Conservation (phyloP, 2,329 filamentous ascomycete species). For the Elsinoe necatrix region DNA sequence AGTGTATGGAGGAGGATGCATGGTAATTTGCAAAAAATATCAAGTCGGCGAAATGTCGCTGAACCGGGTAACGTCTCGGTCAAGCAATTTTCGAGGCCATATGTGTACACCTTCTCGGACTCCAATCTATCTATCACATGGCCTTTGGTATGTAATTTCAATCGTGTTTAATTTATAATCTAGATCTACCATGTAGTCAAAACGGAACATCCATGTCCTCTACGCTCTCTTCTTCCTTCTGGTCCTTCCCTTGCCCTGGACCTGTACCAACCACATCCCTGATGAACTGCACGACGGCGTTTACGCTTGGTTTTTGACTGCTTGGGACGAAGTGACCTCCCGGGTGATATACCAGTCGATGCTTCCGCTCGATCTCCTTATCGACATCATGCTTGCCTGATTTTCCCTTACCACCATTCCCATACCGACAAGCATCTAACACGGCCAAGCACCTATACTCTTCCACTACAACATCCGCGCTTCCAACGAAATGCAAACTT, state of each 20-base stretch:
- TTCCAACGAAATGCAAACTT: conserved; percentile 72
- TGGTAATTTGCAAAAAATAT: no score
- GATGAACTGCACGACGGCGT: conserved; percentile 67
- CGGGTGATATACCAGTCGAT: conserved; percentile 60
- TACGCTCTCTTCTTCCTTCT: conserved; percentile 46
- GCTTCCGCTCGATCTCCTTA: conserved; percentile 30
- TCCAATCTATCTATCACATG: no score
- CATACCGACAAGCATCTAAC: conserved; percentile 53
- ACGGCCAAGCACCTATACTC: conserved; percentile 62
- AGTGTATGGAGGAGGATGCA: no score
- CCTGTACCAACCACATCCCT: conserved; percentile 42
- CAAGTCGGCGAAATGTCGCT: no score
- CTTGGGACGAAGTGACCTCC: conserved; percentile 83
- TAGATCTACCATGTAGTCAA: conserved; percentile 28
- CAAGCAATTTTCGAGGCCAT: no score
- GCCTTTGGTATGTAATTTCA: not conserved
- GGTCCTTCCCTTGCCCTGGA: conserved; percentile 24
- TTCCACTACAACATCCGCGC: conserved; percentile 79
- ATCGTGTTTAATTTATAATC: not conserved
- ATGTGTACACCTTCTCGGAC: no score
- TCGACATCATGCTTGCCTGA: conserved; percentile 26
- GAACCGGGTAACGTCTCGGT: no score
- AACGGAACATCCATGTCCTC: conserved; percentile 65
- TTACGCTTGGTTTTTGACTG: conserved; percentile 68
- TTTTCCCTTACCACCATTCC: conserved; percentile 1